Evolutionary conservation across 23 red algal species (phyloP), one percentile per base, ranked within the genome.

Genomic region (Cyanidiococcus yangmingshanensis): DNA sequence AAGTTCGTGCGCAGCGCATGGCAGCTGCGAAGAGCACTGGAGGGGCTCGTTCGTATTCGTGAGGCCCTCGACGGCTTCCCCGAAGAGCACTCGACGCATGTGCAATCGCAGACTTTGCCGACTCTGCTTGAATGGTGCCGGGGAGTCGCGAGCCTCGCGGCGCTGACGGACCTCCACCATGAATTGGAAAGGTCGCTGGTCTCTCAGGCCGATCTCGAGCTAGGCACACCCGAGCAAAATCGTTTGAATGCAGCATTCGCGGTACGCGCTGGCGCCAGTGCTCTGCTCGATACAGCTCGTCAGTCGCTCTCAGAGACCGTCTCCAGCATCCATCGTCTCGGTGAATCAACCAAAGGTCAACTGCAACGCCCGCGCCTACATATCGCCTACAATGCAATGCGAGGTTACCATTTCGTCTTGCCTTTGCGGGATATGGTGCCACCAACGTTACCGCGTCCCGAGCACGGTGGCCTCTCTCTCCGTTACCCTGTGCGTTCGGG

Each of bases 171-270:
- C 0, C 18, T 96, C 37, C 77, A 40, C 7, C 38, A 85, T 21
- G 59, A 89, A 2, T 85, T 96, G 24, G 40, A 51, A 27, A 57
- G 57, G 0, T 76, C 88, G 26, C 83, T 96, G 1, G 87, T 86
- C 33, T 74, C 58, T 0, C 77, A 90, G 34, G 38, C 83, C 0
- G 41, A 75, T 30, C 54, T 57, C 3, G 57, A 57, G 57, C 37
- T 58, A n/a, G 83, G 83, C 50, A 41, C 78, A 18, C 31, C 71
- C 1, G 92, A 90, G 50, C 74, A 79, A 59, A 76, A 87, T 82
- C 83, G 78, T 1, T 67, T 96, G 68, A 74, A 90, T 27, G 84
- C 78, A 16, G 92, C 92, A 7, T 87, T 85, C 82, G 92, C 87
- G 1, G 74, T 96, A 17, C 59, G 39, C 21, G 59, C 74, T 39